Percentiles rank a stretch among this genome's conserved stretches.
Evolutionary conservation across 768 basidiomycete species (phyloP).

Genomic region (Lentinula sp.): DNA sequence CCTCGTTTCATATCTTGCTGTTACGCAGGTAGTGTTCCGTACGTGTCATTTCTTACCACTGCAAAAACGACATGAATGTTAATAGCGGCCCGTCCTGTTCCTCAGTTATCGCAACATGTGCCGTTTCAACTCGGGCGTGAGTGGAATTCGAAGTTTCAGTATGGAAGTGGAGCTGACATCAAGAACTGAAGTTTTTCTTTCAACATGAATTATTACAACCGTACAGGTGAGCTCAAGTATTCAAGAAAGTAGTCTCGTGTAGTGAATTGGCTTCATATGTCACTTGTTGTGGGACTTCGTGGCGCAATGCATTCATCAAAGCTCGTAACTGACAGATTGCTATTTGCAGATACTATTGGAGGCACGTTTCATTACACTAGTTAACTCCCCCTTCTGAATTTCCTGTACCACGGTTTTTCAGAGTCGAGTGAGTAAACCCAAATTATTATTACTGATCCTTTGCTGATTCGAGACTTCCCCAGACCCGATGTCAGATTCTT

Average conservation of each 20-base stretch:
- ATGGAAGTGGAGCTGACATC: conserved; percentile 9
- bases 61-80: background rate
- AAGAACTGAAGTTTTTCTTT: conserved; percentile 64
- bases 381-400: background rate
- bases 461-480: conserved; percentile 2
- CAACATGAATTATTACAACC: conserved; percentile 68
- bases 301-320: background rate
- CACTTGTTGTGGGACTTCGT: background rate
- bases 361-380: conserved; percentile 20
- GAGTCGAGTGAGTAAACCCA: conserved; percentile 63
- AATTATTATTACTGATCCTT: background rate
- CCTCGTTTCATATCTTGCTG: conserved; percentile 5
- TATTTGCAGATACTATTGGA: conserved; percentile 64
- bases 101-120: conserved; percentile 90
- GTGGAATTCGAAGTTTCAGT: conserved; percentile 16
- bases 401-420: conserved; percentile 16
- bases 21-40: conserved; percentile 65
- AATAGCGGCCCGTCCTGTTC: background rate
- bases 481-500: conserved; percentile 72
- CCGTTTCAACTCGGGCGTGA: conserved; percentile 85
- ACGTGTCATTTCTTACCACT: conserved; percentile 20
- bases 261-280: background rate
- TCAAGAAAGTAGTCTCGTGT: background rate
- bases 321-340: background rate
- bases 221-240: conserved; percentile 33